Evolutionary conservation across 345 rosid species (phyloP).

Genomic region (Leavenworthia alabamica): DNA sequence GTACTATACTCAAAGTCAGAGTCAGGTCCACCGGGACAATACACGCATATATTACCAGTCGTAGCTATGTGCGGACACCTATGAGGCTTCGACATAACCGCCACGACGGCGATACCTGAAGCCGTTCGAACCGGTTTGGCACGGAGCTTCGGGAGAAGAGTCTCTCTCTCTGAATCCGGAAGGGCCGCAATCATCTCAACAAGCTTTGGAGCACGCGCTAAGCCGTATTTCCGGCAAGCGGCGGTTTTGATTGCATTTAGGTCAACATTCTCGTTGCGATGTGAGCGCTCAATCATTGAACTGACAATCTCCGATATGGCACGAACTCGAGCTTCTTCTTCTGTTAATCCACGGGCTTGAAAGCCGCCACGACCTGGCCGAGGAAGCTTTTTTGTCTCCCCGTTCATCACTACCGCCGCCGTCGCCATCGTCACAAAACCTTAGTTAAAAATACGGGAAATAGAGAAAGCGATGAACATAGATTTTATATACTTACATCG

Average conservation of each 20-base stretch:
- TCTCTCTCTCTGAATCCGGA: conserved; percentile 82
- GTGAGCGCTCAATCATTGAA: conserved; percentile 90
- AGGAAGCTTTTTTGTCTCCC: conserved; percentile 53
- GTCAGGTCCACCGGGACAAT: conserved; percentile 97
- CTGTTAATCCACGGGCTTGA: conserved; percentile 74
- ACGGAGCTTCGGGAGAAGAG: conserved; percentile 90
- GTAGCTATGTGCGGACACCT: conserved; percentile 97
- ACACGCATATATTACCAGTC: conserved; percentile 93
- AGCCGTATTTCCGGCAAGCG: conserved; percentile 91
- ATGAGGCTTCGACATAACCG: conserved; percentile 98
- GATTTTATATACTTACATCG: background rate
- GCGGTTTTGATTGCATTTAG: conserved; percentile 85
- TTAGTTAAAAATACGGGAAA: background rate
- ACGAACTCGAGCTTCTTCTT: conserved; percentile 89
- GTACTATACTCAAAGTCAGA: conserved; percentile 99
- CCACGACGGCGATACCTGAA: conserved; percentile 95
- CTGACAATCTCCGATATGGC: conserved; percentile 92
- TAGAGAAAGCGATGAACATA: background rate
- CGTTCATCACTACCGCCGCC: conserved; percentile 44
- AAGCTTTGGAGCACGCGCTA: conserved; percentile 86
- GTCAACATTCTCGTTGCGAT: conserved; percentile 85
- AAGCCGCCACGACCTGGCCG: conserved; percentile 90
- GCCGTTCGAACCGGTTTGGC: conserved; percentile 98
- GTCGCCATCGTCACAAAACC: conserved; percentile 44
- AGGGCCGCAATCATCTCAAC: conserved; percentile 99